phyloP scores from a whole-genome alignment of 2,329 filamentous ascomycete species.

The Neonectria coccinea region DNA sequence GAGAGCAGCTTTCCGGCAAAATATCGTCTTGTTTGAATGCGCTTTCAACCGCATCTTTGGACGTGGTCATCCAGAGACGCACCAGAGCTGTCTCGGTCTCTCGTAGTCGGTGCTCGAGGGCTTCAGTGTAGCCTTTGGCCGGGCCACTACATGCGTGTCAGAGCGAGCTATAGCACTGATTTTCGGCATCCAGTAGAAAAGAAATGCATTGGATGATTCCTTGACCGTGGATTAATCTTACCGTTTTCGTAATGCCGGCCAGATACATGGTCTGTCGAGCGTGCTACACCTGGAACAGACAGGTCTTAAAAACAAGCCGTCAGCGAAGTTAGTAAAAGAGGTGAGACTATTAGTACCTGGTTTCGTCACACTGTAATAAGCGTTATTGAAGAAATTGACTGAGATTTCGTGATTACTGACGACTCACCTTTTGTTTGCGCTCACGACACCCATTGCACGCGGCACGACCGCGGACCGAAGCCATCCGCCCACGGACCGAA shows the following conservation, averaged over 20 bases:
- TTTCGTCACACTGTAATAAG: slow-evolving; percentile 18
- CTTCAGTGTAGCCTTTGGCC: slow-evolving; percentile 59
- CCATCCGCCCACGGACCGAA: neutral
- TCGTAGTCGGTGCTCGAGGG: slow-evolving; percentile 55
- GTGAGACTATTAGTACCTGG: neutral
- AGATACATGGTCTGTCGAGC: slow-evolving; percentile 26
- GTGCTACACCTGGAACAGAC: slow-evolving; percentile 29
- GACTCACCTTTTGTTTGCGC: slow-evolving; percentile 38
- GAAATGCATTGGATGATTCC: neutral
- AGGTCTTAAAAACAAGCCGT: slow-evolving; percentile 15
- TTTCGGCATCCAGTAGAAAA: neutral
- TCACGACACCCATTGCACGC: slow-evolving; percentile 38
- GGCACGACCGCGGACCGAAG: slow-evolving; percentile 29
- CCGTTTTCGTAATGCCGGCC: slow-evolving; percentile 35
- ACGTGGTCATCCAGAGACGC: slow-evolving; percentile 38
- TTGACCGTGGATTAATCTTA: neutral
- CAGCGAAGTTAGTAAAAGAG: neutral
- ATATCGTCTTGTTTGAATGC: slow-evolving; percentile 15
- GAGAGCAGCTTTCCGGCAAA: neutral
- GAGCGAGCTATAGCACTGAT: neutral
- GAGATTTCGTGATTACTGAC: neutral
- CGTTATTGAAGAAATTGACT: neutral
- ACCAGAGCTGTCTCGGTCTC: slow-evolving; percentile 56
- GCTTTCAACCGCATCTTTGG: neutral
- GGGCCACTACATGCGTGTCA: slow-evolving; percentile 51